Conservation (phyloP, 2,329 filamentous ascomycete genomes). For the Aspergillus sojae region DNA sequence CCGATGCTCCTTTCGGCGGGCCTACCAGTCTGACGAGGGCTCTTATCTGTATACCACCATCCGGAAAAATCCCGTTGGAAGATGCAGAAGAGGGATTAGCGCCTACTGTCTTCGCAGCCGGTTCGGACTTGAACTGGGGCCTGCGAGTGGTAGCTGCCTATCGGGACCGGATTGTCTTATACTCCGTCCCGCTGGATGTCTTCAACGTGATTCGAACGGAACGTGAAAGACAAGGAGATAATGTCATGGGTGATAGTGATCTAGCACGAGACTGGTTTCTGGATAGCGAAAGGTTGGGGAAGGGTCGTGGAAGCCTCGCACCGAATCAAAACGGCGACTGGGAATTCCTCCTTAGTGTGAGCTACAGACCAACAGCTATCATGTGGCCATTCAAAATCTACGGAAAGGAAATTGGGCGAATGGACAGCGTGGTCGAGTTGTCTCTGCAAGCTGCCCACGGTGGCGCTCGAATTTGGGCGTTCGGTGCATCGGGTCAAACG, state of each 20-base stretch:
- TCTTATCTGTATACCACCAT: constrained; percentile 55
- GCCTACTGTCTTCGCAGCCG: constrained; percentile 59
- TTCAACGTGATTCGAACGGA: constrained; percentile 47
- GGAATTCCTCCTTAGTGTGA: constrained; percentile 43
- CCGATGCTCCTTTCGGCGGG: constrained; percentile 61
- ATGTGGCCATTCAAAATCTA: constrained; percentile 55
- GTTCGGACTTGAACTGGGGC: constrained; percentile 60
- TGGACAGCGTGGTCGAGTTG: constrained; percentile 54
- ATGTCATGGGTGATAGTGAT: constrained; percentile 38
- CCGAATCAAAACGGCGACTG: constrained; percentile 43
- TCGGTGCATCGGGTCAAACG: constrained; percentile 48
- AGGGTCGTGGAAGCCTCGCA: constrained; percentile 33
- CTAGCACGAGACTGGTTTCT: constrained; percentile 37
- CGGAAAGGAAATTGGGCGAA: constrained; percentile 53
- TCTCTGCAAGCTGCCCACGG: constrained; percentile 47
- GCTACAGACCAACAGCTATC: constrained; percentile 37
- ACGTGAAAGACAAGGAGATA: constrained; percentile 33
- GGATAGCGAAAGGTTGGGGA: constrained; percentile 29
- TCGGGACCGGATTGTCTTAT: constrained; percentile 57
- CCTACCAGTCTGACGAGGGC: constrained; percentile 62
- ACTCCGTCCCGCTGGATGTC: constrained; percentile 62
- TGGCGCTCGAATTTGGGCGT: constrained; percentile 56
- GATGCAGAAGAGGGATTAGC: constrained; percentile 28
- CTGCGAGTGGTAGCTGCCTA: constrained; percentile 63
- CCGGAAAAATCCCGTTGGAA: constrained; percentile 15